Evolutionary conservation across 768 basidiomycete genomes (phyloP).

Genomic region (Crucibulum laeve): DNA sequence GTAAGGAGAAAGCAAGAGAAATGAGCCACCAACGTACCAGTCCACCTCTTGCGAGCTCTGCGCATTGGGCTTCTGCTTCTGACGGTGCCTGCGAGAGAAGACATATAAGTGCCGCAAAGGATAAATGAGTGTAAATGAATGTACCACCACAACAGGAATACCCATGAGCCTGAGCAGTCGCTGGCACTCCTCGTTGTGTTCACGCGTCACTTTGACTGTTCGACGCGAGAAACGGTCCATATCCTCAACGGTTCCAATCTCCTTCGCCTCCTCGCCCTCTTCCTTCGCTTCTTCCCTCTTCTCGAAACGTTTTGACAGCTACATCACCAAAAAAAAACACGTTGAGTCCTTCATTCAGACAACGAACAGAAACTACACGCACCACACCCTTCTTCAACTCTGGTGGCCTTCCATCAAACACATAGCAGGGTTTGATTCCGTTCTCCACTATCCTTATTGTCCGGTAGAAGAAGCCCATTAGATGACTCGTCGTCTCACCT

Average conservation of each 20-base stretch:
- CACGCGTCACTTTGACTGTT: constrained; percentile 90
- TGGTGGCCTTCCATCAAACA: constrained; percentile 98
- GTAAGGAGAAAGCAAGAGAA: neutral
- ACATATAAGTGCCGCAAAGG: constrained; percentile 4
- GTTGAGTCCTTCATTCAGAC: neutral
- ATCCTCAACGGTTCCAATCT: constrained; percentile 91
- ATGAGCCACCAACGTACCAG: constrained; percentile 45
- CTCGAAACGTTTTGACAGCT: constrained; percentile 98
- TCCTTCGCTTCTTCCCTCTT: constrained; percentile 90
- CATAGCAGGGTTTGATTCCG: constrained; percentile 96
- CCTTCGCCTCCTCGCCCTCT: constrained; percentile 94
- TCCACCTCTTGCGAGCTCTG: constrained; percentile 94
- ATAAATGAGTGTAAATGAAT: constrained; percentile 16
- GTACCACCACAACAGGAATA: constrained; percentile 88
- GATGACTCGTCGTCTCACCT: constrained; percentile 96
- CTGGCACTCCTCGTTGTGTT: constrained; percentile 96
- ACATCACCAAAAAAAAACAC: constrained; percentile 6
- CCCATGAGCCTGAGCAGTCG: constrained; percentile 90
- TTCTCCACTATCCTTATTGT: constrained; percentile 98
- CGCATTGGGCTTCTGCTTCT: constrained; percentile 98
- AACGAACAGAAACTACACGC: constrained; percentile 27
- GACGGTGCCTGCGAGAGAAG: constrained; percentile 84
- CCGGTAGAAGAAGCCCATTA: constrained; percentile 98
- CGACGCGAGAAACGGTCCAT: constrained; percentile 86
- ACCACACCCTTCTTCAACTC: constrained; percentile 97